A percentile compares a stretch with the other conserved stretches of the same genome.
Conservation (phyloP, 2,329 filamentous ascomycete genomes). For the Talaromyces funiculosus region DNA sequence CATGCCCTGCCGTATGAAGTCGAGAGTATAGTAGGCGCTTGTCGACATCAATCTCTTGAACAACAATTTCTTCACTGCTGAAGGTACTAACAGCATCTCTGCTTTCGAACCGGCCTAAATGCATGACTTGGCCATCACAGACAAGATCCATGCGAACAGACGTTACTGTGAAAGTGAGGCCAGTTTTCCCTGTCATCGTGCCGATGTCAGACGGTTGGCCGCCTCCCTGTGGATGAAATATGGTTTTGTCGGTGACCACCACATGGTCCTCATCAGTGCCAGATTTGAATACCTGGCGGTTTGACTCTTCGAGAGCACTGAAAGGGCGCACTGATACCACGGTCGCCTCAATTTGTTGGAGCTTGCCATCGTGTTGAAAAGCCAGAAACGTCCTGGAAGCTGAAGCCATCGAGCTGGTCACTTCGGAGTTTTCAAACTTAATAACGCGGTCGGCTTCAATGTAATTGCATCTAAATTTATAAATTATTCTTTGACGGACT, state of each 20-base stretch:
- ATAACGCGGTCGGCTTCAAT: not conserved
- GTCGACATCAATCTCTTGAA: slow-evolving; percentile 21
- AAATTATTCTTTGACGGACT: not conserved
- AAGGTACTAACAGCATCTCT: slow-evolving; percentile 7
- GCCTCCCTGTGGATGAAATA: slow-evolving; percentile 27
- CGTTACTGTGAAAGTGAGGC: slow-evolving; percentile 19
- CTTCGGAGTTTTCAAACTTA: not conserved
- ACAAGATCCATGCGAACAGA: slow-evolving; percentile 22
- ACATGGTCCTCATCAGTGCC: slow-evolving; percentile 16
- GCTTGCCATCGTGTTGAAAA: slow-evolving; percentile 37
- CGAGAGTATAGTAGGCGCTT: slow-evolving; percentile 27
- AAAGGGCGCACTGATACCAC: slow-evolving; percentile 48
- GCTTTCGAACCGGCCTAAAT: slow-evolving; percentile 20
- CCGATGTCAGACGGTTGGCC: slow-evolving; percentile 26
- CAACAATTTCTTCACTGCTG: slow-evolving; percentile 16
- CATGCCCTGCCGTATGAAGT: slow-evolving; percentile 28
- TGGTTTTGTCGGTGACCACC: slow-evolving; percentile 22
- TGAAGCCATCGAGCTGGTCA: not conserved
- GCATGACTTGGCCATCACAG: slow-evolving; percentile 21
- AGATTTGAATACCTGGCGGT: slow-evolving; percentile 31
- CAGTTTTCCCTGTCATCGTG: slow-evolving; percentile 15
- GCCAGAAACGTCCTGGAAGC: not conserved
- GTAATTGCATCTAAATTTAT: no score
- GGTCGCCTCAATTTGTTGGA: slow-evolving; percentile 40
- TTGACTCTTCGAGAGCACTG: slow-evolving; percentile 45